Base-by-base conservation (phyloP, 164 flowering plant genomes). In the Aristolochia fimbriata region DNA sequence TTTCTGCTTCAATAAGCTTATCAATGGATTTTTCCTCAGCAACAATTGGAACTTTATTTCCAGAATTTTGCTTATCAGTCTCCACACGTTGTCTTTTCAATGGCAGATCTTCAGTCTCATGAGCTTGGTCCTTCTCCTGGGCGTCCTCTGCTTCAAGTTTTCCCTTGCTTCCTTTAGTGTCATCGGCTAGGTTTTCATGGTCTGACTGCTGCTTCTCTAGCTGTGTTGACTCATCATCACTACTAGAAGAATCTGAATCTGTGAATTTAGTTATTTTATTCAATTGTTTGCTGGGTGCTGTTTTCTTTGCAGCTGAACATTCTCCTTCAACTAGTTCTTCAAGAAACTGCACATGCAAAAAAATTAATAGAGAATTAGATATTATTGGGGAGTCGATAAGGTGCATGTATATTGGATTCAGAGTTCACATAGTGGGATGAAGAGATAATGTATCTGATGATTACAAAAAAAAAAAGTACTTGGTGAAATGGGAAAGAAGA, bases 1-100 rank as follows among this genome's bases (percentile, higher is more conserved):
- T 77, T 73, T 90, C 97, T 24, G 65, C 97, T 63, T 93, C 99
- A 80, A 88, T 86, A 47, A 81, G 70, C 75, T 75, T 72, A 79
- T 93, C 99, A 76, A 88, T 72, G 51, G 92, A 83, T 70, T 76
- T 75, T 65, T 80, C 73, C 65, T 76, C 81, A 62, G 57, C 63
- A 56, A 8, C 22, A 31, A 11, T 37, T 24, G 30, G 14, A 22
- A 16, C 17, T 9, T 15, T 15, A 50, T 12, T 50, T 52, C 16
- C 30, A 52, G 6, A 52, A 10, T 31, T 56, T 30, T 15, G 11
- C 19, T 27, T 25, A 23, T 31, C 43, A 9, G 63, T 24, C 14
- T 62, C 69, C 9, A 45, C 19, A 14, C 70, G 45, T 15, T 50
- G 70, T 55, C 65, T 89, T 80, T 85, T 88, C 24, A 68, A 27